Conservation (phyloP, 495 filamentous ascomycete genomes). For the Trichocladium uniseriatum region DNA sequence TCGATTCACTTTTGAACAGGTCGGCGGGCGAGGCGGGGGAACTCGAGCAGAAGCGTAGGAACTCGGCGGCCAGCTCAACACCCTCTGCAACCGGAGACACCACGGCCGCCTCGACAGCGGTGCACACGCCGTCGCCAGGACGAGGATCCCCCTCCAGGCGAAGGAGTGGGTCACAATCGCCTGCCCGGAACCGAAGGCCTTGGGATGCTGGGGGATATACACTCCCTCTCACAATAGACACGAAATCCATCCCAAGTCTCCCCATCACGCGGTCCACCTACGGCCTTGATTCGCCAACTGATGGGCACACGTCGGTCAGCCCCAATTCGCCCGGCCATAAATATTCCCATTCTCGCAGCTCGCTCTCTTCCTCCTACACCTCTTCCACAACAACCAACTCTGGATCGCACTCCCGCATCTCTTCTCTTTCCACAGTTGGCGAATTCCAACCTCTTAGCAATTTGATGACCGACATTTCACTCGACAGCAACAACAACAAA, state of each 20-base stretch:
- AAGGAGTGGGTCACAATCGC: slow-evolving; percentile 21
- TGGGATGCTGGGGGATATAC: slow-evolving; percentile 40
- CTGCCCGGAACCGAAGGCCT: slow-evolving; percentile 33
- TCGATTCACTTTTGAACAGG: slow-evolving; percentile 28
- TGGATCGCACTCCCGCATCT: slow-evolving; percentile 28
- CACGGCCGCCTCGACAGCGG: slow-evolving; percentile 1
- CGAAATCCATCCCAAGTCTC: slow-evolving; percentile 22
- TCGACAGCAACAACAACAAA: background rate
- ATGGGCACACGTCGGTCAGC: slow-evolving; percentile 14
- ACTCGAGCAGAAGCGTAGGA: slow-evolving; percentile 9
- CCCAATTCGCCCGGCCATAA: slow-evolving; percentile 32
- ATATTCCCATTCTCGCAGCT: slow-evolving; percentile 33
- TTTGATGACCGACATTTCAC: slow-evolving; percentile 8
- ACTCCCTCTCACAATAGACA: slow-evolving; percentile 27
- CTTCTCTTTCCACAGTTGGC: slow-evolving; percentile 11
- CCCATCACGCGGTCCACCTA: slow-evolving; percentile 11
- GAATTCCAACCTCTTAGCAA: slow-evolving; percentile 17
- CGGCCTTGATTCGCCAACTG: slow-evolving; percentile 23
- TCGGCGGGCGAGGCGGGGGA: background rate
- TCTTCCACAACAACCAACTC: slow-evolving; percentile 26
- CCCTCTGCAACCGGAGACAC: slow-evolving; percentile 19
- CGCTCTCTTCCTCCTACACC: slow-evolving; percentile 31
- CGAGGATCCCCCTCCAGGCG: slow-evolving; percentile 12
- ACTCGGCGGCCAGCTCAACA: slow-evolving; percentile 18
- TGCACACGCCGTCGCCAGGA: slow-evolving; percentile 23